These are phyloP conservation scores for Tulasnella sp. DNA, from an alignment of 768 basidiomycete genomes.

Conservation along the genomic window DNA sequence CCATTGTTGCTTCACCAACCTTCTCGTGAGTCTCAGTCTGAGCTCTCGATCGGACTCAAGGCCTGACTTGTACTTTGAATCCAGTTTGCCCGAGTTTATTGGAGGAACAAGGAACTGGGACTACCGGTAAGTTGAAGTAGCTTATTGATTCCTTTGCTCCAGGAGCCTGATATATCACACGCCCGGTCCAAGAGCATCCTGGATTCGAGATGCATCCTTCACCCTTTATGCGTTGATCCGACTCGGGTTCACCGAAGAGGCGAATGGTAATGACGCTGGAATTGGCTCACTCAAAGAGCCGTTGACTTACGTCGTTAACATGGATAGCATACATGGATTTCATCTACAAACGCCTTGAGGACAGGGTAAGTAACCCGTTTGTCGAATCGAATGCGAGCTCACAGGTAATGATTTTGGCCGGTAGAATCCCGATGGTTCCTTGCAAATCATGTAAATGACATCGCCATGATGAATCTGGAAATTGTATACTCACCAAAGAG, in stretches of 20 bases:
- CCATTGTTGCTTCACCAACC: conserved; percentile 92
- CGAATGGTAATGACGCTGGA: conserved; percentile 62
- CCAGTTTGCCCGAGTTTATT: conserved; percentile 76
- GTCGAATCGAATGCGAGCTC: neutral
- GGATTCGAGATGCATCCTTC: conserved; percentile 97
- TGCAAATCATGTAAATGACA: conserved; percentile 81
- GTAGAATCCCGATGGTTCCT: conserved; percentile 80
- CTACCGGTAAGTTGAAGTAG: conserved; percentile 55
- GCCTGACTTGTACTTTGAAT: neutral
- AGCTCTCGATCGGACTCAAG: neutral
- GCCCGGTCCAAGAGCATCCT: conserved; percentile 60
- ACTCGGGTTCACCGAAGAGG: conserved; percentile 92
- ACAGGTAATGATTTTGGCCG: neutral
- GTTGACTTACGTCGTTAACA: conserved; percentile 10
- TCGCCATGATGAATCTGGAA: neutral
- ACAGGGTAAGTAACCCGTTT: conserved; percentile 50
- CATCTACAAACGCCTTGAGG: conserved; percentile 77
- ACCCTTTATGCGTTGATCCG: conserved; percentile 93
- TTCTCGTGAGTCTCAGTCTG: conserved; percentile 58
- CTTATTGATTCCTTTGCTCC: neutral
- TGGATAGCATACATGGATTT: conserved; percentile 83
- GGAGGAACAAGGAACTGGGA: conserved; percentile 91
- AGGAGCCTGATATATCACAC: neutral
- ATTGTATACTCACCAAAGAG: neutral
- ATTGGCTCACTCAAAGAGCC: conserved; percentile 9